Evolutionary conservation across 1,139 yeast species (phyloP), one percentile per base, ranked within the genome.

Genomic region (Magnusiomyces magnusii): DNA sequence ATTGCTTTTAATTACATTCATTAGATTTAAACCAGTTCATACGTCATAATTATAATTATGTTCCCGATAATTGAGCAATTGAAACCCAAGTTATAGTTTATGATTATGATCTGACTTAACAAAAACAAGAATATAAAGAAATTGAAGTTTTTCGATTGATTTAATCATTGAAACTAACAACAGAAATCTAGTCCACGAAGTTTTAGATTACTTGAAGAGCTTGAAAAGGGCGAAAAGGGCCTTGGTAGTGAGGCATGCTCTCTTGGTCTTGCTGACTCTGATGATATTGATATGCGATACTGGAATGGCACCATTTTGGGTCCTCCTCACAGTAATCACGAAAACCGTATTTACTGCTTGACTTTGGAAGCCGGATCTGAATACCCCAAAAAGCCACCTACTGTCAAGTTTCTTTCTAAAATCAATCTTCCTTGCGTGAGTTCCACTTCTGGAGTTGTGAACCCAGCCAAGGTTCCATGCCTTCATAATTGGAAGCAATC

Each of bases 261-360:
- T 24, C 90, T 92, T 68, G 98, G 98, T 0, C 79, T 92, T 57
- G 84, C 90, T 47, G 92, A 87, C 69, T 85, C 87, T 65, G 96
- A 88, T 67, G 98, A 92, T 71, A 88, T 90, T 65, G 79, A 92
- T 63, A 88, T 92, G 95, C 87, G 96, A 7, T 76, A 85, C 67
- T 92, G 98, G 98, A 92, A 91, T 71, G 98, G 97, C 2, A 92
- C 98, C 36, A 91, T 92, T 56, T 78, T 93, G 64, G 99, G 99
- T 0, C 99, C 99, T 2, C 99, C 99, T 42, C 97, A 92, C 68
- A 86, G 95, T 55, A 81, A 83, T 34, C 97, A 92, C 71, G 98
- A 93, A 72, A 95, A 93, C 73, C 81, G 99, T 68, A 95, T 93
- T 64, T 93, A 93, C 73, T 86, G 91, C 34, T 78, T 93, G 60